phyloP scores from a whole-genome alignment of 306 rosid genomes.

The Psophocarpus tetragonolobus region DNA sequence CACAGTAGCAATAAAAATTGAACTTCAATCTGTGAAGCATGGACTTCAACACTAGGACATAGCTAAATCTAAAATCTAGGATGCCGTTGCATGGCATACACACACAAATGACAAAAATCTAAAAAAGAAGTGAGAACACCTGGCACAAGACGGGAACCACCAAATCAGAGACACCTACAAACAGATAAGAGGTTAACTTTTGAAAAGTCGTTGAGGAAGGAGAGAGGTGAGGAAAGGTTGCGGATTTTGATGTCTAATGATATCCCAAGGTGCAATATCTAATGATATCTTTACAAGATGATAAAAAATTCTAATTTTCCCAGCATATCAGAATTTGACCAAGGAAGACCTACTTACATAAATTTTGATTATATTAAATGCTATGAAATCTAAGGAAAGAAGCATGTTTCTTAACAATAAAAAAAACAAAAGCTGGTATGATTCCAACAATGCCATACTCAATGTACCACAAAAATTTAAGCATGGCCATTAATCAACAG shows the following conservation, averaged over 20 bases:
- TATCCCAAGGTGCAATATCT: slow-evolving; percentile 16
- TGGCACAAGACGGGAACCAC: too few relatives aligned
- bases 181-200: too few relatives aligned
- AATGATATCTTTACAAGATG: slow-evolving; percentile 5
- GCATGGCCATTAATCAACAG: slow-evolving; percentile 5
- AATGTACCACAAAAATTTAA: slow-evolving; percentile 7
- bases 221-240: too few relatives aligned
- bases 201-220: too few relatives aligned
- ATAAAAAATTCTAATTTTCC: neutral
- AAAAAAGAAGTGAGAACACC: too few relatives aligned
- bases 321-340: slow-evolving; percentile 5
- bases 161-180: too few relatives aligned
- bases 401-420: slow-evolving; percentile 20
- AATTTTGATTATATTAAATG: slow-evolving; percentile 22
- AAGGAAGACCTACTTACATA: neutral
- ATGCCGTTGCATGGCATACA: too few relatives aligned
- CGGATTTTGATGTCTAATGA: too few relatives aligned
- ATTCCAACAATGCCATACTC: slow-evolving; percentile 1
- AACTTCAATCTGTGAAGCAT: slow-evolving; percentile 18
- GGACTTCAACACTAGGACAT: too few relatives aligned
- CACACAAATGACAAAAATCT: too few relatives aligned
- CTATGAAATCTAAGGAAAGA: neutral
- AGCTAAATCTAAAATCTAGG: too few relatives aligned
- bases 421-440: slow-evolving; percentile 10
- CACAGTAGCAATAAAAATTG: neutral